Evolutionary conservation across 768 basidiomycete genomes (phyloP).

Genomic region (Tephrocybe sp.): DNA sequence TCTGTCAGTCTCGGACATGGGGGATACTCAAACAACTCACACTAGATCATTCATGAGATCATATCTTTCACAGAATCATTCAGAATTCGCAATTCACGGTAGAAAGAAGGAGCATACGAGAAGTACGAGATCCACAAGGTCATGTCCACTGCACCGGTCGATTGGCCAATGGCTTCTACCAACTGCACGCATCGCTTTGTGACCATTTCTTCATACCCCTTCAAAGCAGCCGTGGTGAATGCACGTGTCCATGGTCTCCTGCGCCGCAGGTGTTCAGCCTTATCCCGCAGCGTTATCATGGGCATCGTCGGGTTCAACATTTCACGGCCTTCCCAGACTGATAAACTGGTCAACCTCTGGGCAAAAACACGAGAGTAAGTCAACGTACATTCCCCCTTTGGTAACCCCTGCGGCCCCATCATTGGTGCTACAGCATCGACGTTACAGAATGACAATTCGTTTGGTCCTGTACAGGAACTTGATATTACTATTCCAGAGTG

Average conservation of each 20-base stretch:
- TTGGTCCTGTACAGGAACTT: conserved; percentile 43
- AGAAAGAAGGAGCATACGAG: conserved; percentile 28
- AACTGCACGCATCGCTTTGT: conserved; percentile 38
- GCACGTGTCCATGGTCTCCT: conserved; percentile 51
- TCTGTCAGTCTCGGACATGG: background rate
- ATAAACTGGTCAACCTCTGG: background rate
- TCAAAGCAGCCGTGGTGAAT: conserved; percentile 44
- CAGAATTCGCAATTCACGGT: too few species aligned
- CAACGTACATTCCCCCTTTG: conserved; percentile 55
- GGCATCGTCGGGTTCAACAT: conserved; percentile 38
- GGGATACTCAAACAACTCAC: conserved; percentile 11
- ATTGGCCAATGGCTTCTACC: conserved; percentile 32
- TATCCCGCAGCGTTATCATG: conserved; percentile 37
- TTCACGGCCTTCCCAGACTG: conserved; percentile 56
- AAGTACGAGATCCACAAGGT: conserved; percentile 39
- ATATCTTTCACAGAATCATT: conserved; percentile 30
- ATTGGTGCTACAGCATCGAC: conserved; percentile 42
- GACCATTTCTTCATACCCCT: conserved; percentile 44
- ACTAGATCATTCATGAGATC: conserved; percentile 43
- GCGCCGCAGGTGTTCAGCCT: conserved; percentile 42
- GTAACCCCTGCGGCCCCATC: conserved; percentile 50
- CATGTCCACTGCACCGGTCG: conserved; percentile 29
- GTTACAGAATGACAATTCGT: conserved; percentile 55
- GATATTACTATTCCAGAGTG: conserved; percentile 2
- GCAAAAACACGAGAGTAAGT: background rate